Conservation (phyloP, 805 yeast genomes). For the Saccharomyces jurei region DNA sequence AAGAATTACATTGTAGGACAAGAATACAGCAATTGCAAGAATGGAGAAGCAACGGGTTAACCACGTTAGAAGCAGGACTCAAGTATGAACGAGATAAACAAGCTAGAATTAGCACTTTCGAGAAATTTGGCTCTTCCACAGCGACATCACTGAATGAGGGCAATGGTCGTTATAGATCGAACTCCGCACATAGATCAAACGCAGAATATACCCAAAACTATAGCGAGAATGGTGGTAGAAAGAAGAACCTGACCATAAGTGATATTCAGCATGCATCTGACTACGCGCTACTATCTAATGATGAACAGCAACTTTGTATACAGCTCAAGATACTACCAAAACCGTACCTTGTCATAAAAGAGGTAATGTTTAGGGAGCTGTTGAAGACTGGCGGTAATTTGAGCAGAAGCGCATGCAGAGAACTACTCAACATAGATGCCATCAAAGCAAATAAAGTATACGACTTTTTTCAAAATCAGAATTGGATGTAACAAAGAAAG, state of each 20-base stretch:
- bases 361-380: conserved; percentile 78
- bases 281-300: conserved; percentile 72
- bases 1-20: conserved; percentile 69
- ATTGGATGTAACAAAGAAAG: conserved; percentile 49
- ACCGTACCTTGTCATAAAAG: conserved; percentile 89
- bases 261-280: conserved; percentile 77
- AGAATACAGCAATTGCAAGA: conserved; percentile 86
- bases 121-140: conserved; percentile 37
- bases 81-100: conserved; percentile 85
- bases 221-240: conserved; percentile 30
- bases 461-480: conserved; percentile 87
- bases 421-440: conserved; percentile 74
- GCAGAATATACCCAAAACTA: conserved; percentile 23
- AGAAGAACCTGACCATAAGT: conserved; percentile 41
- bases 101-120: conserved; percentile 53
- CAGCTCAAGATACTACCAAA: conserved; percentile 81
- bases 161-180: conserved; percentile 22
- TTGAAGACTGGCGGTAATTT: conserved; percentile 75
- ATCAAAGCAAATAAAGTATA: conserved; percentile 79
- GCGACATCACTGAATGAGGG: conserved; percentile 17
- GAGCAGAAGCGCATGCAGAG: conserved; percentile 80
- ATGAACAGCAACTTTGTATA: conserved; percentile 80
- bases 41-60: conserved; percentile 87
- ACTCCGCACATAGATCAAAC: conserved; percentile 22
- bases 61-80: conserved; percentile 71